These are phyloP conservation scores for Boletus subcaerulescens DNA, from an alignment of 768 basidiomycete genomes.

Conservation along the genomic window DNA sequence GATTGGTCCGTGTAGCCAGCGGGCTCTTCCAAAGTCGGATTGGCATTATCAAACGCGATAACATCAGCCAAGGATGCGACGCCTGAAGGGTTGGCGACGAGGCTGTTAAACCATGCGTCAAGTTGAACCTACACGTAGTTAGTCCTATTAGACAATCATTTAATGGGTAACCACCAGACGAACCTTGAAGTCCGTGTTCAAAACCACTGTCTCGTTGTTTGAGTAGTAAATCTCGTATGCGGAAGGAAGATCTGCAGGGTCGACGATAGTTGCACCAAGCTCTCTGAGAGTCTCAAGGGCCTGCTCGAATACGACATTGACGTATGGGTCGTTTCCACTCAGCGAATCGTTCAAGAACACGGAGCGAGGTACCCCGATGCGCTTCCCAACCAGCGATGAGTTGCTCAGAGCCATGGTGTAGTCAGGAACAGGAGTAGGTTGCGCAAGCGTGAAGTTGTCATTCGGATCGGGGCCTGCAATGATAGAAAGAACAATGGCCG, in stretches of 20 bases:
- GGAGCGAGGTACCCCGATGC: no score
- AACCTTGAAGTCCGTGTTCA: conserved; percentile 61
- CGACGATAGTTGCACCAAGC: no score
- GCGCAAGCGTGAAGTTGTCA: conserved; percentile 52
- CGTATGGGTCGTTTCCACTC: no score
- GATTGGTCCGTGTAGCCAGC: no score
- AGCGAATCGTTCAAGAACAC: no score
- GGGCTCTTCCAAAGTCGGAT: no score
- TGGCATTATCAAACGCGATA: conserved; percentile 30
- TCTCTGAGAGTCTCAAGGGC: no score
- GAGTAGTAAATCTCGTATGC: conserved; percentile 47
- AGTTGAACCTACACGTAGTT: conserved; percentile 44
- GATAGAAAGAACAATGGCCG: conserved; percentile 51
- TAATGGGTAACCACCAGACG: background rate
- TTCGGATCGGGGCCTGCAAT: conserved; percentile 55
- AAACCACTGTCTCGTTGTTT: conserved; percentile 53
- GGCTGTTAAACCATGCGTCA: conserved; percentile 42
- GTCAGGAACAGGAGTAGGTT: conserved; percentile 52
- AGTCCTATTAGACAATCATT: background rate
- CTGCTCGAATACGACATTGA: no score
- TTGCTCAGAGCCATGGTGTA: conserved; percentile 42
- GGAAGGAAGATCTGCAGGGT: conserved; percentile 20
- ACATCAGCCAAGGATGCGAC: conserved; percentile 57
- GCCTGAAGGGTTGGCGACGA: conserved; percentile 26
- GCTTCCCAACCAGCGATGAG: no score